Base-by-base conservation (phyloP, 352 stramenopile genomes). In the Globisporangium cystogenes region DNA sequence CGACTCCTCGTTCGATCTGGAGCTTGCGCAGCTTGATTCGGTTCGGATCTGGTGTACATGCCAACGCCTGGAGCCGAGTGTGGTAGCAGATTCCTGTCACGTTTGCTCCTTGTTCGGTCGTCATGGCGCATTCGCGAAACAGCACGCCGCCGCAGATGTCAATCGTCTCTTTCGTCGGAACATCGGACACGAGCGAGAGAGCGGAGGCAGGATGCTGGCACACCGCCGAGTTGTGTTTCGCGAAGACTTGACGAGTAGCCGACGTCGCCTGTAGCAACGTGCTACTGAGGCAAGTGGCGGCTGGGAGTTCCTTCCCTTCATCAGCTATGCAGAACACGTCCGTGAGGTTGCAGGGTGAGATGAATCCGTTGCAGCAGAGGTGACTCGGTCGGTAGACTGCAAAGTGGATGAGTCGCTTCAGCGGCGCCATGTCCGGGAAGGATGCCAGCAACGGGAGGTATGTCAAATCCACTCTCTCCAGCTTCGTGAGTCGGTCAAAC, bases 331-430 rank as follows among this genome's bases (percentile, higher is more conserved):
- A 72, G n/a, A 63, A 65, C 21, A 53, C 48, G 39, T 72, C 60
- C 3, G 53, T 53, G 14, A 74, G 49, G 31, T 75, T 40, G 37
- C 69, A 78, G 7, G 21, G 3, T 1, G 51, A 55, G 5, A 62
- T 46, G 39, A 74, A 79, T 7, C 64, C 70, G n/a, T 79, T 69
- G 49, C 69, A 78, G 29, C 66, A 75, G 21, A 74, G 26, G n/a
- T 39, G 27, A 1, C 53, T 67, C 3, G 48, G 60, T 39, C 60
- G 54, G 20, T 60, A 71, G 6, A 78, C 24, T 0, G 57, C 46
- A 49, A 78, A 65, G 16, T 70, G 51, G 4, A 60, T 37, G 7
- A 75, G 50, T 7, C 44, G 1, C 8, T 33, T 50, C 11, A 64
- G 27, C 1, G 43, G 48, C 12, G 24, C 15, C 23, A 70, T 65